phyloP scores from a whole-genome alignment of 2,329 filamentous ascomycete species.

The Fusarium denticulatum region DNA sequence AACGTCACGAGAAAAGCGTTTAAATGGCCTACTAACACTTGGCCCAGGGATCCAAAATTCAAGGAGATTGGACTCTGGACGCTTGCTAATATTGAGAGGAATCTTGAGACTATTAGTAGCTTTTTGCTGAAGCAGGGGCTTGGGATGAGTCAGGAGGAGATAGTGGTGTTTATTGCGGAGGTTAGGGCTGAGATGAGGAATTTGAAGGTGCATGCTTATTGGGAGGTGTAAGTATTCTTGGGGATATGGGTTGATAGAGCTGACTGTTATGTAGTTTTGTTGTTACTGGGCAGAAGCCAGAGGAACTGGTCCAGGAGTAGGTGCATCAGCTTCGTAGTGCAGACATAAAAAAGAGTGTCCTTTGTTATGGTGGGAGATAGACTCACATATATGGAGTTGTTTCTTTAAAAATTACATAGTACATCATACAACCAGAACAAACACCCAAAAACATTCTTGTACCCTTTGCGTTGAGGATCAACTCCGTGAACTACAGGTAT shows the following conservation, averaged over 20 bases:
- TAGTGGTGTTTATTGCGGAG: constrained; percentile 1
- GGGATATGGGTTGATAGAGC: rapidly evolving
- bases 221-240: constrained; percentile 14
- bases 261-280: not conserved
- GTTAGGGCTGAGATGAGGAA: constrained; percentile 23
- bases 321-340: too few relatives aligned
- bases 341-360: rapidly evolving
- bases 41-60: constrained; percentile 21
- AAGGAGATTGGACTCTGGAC: constrained; percentile 30
- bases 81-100: constrained; percentile 11
- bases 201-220: constrained; percentile 5
- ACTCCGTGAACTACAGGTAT: not conserved
- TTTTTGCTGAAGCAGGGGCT: constrained; percentile 6
- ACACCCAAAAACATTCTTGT: too few relatives aligned
- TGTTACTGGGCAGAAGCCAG: constrained; percentile 18
- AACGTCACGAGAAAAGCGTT: not conserved
- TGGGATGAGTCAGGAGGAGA: constrained; percentile 16
- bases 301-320: not conserved
- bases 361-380: too few relatives aligned
- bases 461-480: too few relatives aligned
- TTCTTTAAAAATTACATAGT: too few relatives aligned
- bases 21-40: constrained; percentile 22
- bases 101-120: constrained; percentile 6
- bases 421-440: too few relatives aligned
- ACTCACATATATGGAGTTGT: too few relatives aligned